These are phyloP conservation scores for Chenopodium formosanum DNA, from an alignment of 148 eudicot species.

Conservation along the genomic window DNA sequence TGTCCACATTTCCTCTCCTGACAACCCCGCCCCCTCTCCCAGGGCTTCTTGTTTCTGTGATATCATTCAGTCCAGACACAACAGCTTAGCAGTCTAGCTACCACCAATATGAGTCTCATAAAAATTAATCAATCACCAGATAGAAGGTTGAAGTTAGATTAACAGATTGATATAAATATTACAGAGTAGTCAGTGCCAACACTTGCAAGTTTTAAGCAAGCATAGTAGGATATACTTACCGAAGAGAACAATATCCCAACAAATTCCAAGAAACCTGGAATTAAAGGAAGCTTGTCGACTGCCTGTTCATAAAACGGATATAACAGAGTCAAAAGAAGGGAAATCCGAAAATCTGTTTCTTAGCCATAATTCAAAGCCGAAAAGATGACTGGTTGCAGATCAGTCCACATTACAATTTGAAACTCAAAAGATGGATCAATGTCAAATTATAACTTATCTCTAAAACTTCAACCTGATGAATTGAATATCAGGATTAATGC, in stretches of 20 bases:
- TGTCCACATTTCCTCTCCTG: too few relatives aligned
- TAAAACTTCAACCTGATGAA: background rate
- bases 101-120: too few relatives aligned
- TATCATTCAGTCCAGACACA: background rate
- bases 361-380: background rate
- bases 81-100: background rate
- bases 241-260: constrained; percentile 76
- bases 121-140: too few relatives aligned
- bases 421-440: background rate
- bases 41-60: background rate
- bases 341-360: background rate
- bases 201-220: background rate
- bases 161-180: background rate
- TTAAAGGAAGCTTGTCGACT: constrained; percentile 80
- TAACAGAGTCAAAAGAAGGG: background rate
- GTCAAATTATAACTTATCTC: background rate
- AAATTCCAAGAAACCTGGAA: constrained; percentile 71
- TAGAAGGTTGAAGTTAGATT: too few relatives aligned
- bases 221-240: constrained; percentile 45
- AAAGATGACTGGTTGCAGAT: background rate
- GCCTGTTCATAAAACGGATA: constrained; percentile 46
- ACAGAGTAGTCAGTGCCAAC: background rate
- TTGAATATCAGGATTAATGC: background rate
- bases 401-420: background rate
- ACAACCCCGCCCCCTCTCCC: too few relatives aligned